These are phyloP conservation scores for Ephemerocybe angulata DNA, from an alignment of 768 basidiomycete genomes.

Conservation along the genomic window DNA sequence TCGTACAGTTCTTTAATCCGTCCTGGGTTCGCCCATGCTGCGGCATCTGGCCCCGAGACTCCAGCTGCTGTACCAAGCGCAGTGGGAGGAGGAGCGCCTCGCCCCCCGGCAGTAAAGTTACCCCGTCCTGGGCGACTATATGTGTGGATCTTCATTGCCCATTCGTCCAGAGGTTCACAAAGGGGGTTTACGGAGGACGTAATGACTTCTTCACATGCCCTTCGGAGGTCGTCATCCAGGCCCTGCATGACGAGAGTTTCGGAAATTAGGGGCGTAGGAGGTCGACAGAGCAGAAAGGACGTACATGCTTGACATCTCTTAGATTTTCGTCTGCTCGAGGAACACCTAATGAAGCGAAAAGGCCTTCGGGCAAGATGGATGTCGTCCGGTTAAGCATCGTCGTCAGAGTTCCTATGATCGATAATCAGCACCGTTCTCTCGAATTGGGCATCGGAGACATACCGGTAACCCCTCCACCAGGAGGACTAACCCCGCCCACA, in stretches of 20 bases:
- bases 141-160: slow-evolving; percentile 51
- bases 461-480: slow-evolving; percentile 57
- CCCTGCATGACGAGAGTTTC: slow-evolving; percentile 48
- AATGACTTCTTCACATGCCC: slow-evolving; percentile 84
- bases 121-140: slow-evolving; percentile 10
- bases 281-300: slow-evolving; percentile 15
- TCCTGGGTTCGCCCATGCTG: slow-evolving; percentile 34
- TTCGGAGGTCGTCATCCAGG: slow-evolving; percentile 82
- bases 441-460: slow-evolving; percentile 1
- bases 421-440: not conserved
- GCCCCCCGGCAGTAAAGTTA: not conserved
- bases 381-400: slow-evolving; percentile 60
- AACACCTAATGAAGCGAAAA: slow-evolving; percentile 70
- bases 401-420: slow-evolving; percentile 47
- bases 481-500: slow-evolving; percentile 10
- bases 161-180: slow-evolving; percentile 57
- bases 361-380: slow-evolving; percentile 57
- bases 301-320: slow-evolving; percentile 69
- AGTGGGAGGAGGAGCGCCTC: slow-evolving; percentile 11
- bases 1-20: slow-evolving; percentile 42
- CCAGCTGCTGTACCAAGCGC: not conserved
- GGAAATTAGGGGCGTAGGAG: not conserved
- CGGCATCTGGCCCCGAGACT: slow-evolving; percentile 33
- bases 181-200: slow-evolving; percentile 53
- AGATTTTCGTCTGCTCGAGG: slow-evolving; percentile 58